Evolutionary conservation across 345 rosid genomes (phyloP), one percentile per base, ranked within the genome.

Genomic region (Pugionium dolabratum): DNA sequence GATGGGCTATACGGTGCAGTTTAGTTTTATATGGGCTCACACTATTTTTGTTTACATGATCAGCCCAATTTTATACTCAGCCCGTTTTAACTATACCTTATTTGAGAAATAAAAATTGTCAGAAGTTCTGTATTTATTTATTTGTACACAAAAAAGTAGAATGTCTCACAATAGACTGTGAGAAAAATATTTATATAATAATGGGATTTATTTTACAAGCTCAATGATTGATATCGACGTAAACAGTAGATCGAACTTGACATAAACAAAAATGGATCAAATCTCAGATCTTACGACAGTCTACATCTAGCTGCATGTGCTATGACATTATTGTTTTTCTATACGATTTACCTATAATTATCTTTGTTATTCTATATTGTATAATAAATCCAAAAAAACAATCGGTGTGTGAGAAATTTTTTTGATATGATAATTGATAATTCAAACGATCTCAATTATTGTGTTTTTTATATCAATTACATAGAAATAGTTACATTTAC

Each of bases 221-320:
- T 72, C 71, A 64, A 64, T 72, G 64, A 71, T 71, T 64, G 75
- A 49, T 40, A 0, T 64, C 41, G 27, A 41, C 53, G 70, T 71
- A n/a, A n/a, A 55, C 46, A 64, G 70, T 56, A 5, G 47, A 56
- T 42, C 43, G 69, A 63, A 32, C 52, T 3, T 48, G 64, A 63
- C 64, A 55, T 40, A 41, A 48, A 54, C 4, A 48, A 40, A 30
- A 33, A 64, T 30, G 55, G 71, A 72, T 65, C 34, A 72, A 72
- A 72, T 64, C 71, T 65, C 55, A 64, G 76, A 72, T 65, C 76
- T 72, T 66, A 65, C 76, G 58, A 65, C 66, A 57, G 71, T 58
- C 76, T 43, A 63, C 54, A 70, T 42, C 62, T 52, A 62, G 40
- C 63, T 70, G 54, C 76, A 72, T 72, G 76, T 65, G 76, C 71